A percentile compares a stretch with the other conserved stretches of the same genome.
Conservation (phyloP, 2,329 filamentous ascomycete genomes). For the Scorias spongiosa region DNA sequence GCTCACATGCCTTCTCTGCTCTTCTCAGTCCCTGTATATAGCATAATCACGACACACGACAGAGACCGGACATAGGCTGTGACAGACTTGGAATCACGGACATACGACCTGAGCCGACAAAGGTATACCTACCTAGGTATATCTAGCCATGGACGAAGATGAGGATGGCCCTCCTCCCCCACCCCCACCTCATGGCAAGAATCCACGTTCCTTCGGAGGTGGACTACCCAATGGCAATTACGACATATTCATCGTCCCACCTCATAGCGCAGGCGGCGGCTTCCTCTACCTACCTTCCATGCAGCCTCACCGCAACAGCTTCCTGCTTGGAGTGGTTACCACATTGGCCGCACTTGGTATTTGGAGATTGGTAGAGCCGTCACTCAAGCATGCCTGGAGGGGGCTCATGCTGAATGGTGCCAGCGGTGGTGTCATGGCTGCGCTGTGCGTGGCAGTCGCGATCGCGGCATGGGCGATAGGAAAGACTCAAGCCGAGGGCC, state of each 20-base stretch:
- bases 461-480: conserved; percentile 66
- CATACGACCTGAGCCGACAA: no score
- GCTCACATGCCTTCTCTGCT: background rate
- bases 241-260: conserved; percentile 93
- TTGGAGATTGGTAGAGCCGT: conserved; percentile 59
- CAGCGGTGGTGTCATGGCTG: conserved; percentile 52
- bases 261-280: conserved; percentile 73
- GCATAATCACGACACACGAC: background rate
- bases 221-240: conserved; percentile 80
- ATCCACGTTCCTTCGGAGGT: conserved; percentile 48
- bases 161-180: conserved; percentile 48
- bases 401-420: conserved; percentile 47
- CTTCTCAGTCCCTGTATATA: background rate
- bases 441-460: conserved; percentile 56
- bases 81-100: no score
- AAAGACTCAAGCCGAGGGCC: conserved; percentile 42
- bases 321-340: conserved; percentile 69
- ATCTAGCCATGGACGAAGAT: background rate
- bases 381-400: conserved; percentile 57
- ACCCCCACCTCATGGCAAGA: conserved; percentile 72
- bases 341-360: conserved; percentile 58
- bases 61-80: background rate
- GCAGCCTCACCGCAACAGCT: conserved; percentile 74
- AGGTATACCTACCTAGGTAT: no score
- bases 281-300: conserved; percentile 92